Percentiles rank a stretch among this genome's conserved stretches.
Evolutionary conservation across 306 rosid species (phyloP).

Genomic region (Glycine latifolia): DNA sequence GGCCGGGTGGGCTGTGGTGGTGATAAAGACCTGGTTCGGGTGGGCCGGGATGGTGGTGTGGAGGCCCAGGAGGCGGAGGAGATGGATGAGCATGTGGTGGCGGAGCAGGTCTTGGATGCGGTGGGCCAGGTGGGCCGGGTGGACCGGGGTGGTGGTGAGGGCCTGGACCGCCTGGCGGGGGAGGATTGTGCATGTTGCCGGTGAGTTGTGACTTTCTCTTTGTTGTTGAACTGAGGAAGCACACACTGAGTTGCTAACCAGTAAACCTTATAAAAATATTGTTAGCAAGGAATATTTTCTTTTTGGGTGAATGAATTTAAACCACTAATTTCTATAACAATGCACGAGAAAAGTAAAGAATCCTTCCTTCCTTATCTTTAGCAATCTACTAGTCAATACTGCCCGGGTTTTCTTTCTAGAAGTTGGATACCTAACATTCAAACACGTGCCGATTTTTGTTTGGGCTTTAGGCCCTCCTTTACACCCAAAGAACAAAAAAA

Average conservation of each 20-base stretch:
- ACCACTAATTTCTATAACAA: not conserved
- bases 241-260: not conserved
- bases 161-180: constrained; percentile 56
- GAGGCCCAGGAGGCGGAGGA: not conserved
- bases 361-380: not conserved
- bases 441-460: not conserved
- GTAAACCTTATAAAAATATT: not conserved
- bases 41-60: too few relatives aligned
- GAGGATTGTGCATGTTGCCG: constrained; percentile 57
- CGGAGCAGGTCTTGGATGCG: constrained; percentile 37
- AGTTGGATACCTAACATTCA: constrained; percentile 47
- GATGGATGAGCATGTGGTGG: constrained; percentile 47
- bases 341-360: not conserved
- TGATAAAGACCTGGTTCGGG: not conserved
- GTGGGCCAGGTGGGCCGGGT: constrained; percentile 43
- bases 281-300: not conserved
- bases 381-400: constrained; percentile 33
- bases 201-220: not conserved
- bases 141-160: not conserved
- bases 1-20: constrained; percentile 30
- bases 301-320: too few relatives aligned
- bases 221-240: not conserved
- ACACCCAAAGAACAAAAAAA: constrained; percentile 56
- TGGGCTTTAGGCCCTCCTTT: too few relatives aligned
- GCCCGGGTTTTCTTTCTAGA: not conserved